Base-by-base conservation (phyloP, 2,329 filamentous ascomycete genomes). In the Ceratocystiopsis brevicomis region DNA sequence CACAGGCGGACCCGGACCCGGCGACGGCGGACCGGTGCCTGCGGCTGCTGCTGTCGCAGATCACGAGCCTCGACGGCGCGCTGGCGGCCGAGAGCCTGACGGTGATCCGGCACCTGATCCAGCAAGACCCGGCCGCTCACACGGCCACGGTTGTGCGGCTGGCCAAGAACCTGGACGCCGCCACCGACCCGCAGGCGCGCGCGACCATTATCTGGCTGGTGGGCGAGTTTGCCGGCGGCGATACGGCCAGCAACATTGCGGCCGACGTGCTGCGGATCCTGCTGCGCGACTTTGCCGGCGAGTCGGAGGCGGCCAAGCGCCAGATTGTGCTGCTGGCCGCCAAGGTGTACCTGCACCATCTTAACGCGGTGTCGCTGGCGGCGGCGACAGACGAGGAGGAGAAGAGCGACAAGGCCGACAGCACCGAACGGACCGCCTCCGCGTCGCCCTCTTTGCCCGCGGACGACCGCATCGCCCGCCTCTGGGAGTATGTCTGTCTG, bases 161-260 rank as follows among this genome's bases (percentile, higher is more conserved):
- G 40, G 90, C 90, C 6, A 90, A 86, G 60, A 87, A 94, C 48
- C 72, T 98, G 2, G 90, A 95, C 54, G 81, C 80, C 4, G 83
- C 86, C 2, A 84, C 81, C 0, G 87, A 90, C 48, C 78, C 90
- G 1, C 80, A 86, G 47, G 90, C 90, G 4, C 73, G 90, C 50
- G 90, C 90, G 3, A 94, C 84, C 41, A 95, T 98, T 49, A 81
- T 98, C 52, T 98, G 90, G 90, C 73, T 98, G 1, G 87, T 96
- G 0, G 90, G 90, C 39, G 90, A 98, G 59, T 96, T 92, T 53
- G 76, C 88, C 0, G 25, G 25, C 25, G 84, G 87, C 47, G 78
- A 90, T 56, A 11, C 25, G 6, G 25, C 4, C 25, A 11, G 10
- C 25, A 93, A 92, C 53, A 88, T 98, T 48, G 90, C 90, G 0